phyloP scores from a whole-genome alignment of 2,329 filamentous ascomycete genomes.

The Zalaria obscura region DNA sequence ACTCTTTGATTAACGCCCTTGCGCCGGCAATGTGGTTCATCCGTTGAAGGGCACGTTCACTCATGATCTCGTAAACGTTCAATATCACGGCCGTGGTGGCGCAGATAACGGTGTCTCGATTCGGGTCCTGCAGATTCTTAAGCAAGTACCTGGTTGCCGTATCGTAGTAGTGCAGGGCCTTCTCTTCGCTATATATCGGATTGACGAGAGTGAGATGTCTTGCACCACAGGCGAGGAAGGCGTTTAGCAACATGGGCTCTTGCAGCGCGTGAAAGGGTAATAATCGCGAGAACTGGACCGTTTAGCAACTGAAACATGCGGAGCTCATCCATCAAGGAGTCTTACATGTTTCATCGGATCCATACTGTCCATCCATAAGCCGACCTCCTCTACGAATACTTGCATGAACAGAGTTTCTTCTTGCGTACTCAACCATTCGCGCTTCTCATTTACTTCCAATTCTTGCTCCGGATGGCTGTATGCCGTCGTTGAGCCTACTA shows the following conservation, averaged over 20 bases:
- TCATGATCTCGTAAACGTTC: slow-evolving; percentile 90
- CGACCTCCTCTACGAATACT: slow-evolving; percentile 81
- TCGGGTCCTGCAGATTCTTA: slow-evolving; percentile 65
- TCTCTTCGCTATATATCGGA: slow-evolving; percentile 57
- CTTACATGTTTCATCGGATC: slow-evolving; percentile 63
- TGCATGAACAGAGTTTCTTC: slow-evolving; percentile 86
- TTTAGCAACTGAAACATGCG: neutral
- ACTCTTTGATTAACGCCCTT: slow-evolving; percentile 75
- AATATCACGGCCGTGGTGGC: slow-evolving; percentile 78
- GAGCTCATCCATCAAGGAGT: neutral
- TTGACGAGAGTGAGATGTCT: slow-evolving; percentile 65
- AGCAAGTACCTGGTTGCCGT: slow-evolving; percentile 68
- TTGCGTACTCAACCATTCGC: slow-evolving; percentile 54
- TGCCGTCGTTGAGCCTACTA: slow-evolving; percentile 15
- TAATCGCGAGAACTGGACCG: slow-evolving; percentile 55
- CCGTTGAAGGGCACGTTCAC: slow-evolving; percentile 59
- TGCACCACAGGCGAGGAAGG: slow-evolving; percentile 76
- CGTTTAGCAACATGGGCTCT: slow-evolving; percentile 79
- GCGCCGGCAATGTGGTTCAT: slow-evolving; percentile 85
- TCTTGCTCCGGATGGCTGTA: slow-evolving; percentile 20
- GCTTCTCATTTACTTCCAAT: slow-evolving; percentile 27
- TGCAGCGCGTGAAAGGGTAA: slow-evolving; percentile 72
- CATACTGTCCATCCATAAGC: slow-evolving; percentile 87
- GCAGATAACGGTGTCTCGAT: slow-evolving; percentile 71
- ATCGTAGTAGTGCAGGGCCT: slow-evolving; percentile 72